Evolutionary conservation across 371 early-diverging fungal genomes (phyloP), one percentile per base, ranked within the genome.

Genomic region (Actinomortierella ambigua): DNA sequence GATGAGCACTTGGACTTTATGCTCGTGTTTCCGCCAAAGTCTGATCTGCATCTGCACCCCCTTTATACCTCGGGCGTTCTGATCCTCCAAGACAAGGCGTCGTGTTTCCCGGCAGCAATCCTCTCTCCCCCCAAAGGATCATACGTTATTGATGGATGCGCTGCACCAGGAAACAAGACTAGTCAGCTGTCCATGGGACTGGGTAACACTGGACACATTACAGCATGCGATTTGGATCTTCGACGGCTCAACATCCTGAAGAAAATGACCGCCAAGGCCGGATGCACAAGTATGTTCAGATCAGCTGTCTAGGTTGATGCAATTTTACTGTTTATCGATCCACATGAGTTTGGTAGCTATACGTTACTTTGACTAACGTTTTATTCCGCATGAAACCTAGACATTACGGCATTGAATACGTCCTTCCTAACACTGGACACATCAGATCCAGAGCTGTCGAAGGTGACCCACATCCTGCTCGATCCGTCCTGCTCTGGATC

Each of bases 401-500:
- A 73, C 34, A 73, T 73, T 41, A 73, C 75, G n/a, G 75, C 75
- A 1, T 63, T 73, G n/a, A 73, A 73, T 51, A 73, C 75, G 2
- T 73, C 75, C 7, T 73, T 73, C 57, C 39, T 73, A 50, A 73
- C 75, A 17, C 29, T 73, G 46, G 75, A 73, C n/a, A 73, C 63
- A 18, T 40, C 75, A 6, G 49, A 50, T 8, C 58, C 56, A 1
- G 75, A 73, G 18, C 24, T 63, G 41, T 47, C 62, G 0, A 73
- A 83, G 53, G 95, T 96, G 7, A 92, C 95, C 55, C 96, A 95
- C 78, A 91, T 98, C 50, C 76, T 99, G 42, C 79, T 99, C 42
- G 99, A 99, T 80, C 99, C 99, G 15, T 95, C 96, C 5, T 99
- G 99, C 71, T 95, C 97, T 42, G 99, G 99, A 1, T 96, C 97